A percentile compares a stretch with the other conserved stretches of the same genome.
phyloP scores from a whole-genome alignment of 805 yeast genomes.

The Saccharomyces mikatae region DNA sequence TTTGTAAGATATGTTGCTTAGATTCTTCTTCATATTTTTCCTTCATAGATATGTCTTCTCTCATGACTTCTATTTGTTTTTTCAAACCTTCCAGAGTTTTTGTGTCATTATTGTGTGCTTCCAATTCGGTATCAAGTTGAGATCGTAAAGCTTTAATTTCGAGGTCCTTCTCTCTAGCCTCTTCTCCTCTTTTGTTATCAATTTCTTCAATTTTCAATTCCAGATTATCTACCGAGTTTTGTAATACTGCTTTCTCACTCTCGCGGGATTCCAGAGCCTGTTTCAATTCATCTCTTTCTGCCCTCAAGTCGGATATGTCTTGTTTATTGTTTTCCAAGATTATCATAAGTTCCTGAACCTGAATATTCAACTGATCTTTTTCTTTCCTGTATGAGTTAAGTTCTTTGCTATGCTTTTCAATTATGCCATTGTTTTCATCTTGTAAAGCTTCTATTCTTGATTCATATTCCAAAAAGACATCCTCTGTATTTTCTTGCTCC shows the following conservation, averaged over 20 bases:
- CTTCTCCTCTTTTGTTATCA: conserved; percentile 10
- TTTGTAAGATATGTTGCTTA: conserved; percentile 63
- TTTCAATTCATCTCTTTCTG: conserved; percentile 31
- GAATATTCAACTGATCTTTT: conserved; percentile 12
- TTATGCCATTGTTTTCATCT: conserved; percentile 31
- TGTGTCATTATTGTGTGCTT: conserved; percentile 8
- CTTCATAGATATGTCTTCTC: conserved; percentile 17
- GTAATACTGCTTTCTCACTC: conserved; percentile 16
- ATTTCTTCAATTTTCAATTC: conserved; percentile 6
- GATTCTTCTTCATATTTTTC: conserved; percentile 43
- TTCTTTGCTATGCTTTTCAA: conserved; percentile 35
- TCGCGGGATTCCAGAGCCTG: conserved; percentile 17
- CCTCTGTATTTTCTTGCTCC: conserved; percentile 43
- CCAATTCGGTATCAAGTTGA: conserved; percentile 20
- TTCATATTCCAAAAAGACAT: conserved; percentile 44
- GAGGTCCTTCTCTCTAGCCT: conserved; percentile 15
- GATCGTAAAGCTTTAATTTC: conserved; percentile 26
- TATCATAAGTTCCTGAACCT: conserved; percentile 35
- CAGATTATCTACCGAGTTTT: conserved; percentile 8
- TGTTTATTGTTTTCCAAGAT: conserved; percentile 31
- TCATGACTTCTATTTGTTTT: conserved; percentile 17
- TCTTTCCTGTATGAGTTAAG: conserved; percentile 12
- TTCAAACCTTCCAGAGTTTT: conserved; percentile 19
- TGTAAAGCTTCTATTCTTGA: conserved; percentile 35
- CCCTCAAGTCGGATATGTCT: conserved; percentile 29